Conservation (phyloP, 768 basidiomycete genomes). For the Cyclocybe cylindracea region DNA sequence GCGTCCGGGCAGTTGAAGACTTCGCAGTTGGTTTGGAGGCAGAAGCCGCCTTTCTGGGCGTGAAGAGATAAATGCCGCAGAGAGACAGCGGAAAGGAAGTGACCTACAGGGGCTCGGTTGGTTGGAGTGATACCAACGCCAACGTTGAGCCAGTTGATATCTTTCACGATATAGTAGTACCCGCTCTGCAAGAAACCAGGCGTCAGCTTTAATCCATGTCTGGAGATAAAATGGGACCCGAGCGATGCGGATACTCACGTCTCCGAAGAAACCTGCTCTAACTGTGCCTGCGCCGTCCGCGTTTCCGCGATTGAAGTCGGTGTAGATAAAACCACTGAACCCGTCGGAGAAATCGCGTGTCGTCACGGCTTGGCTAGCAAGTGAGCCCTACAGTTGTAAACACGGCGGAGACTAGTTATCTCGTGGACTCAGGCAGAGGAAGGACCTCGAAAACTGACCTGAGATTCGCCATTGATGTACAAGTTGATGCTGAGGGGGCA, state of each 20-base stretch:
- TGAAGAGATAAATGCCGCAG: neutral
- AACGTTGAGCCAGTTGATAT: conserved; percentile 25
- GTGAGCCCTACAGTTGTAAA: neutral
- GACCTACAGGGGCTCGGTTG: conserved; percentile 20
- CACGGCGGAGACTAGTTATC: too few species aligned
- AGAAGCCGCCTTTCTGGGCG: conserved; percentile 20
- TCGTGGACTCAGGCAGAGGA: too few species aligned
- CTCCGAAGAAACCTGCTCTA: conserved; percentile 24
- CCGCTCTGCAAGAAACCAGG: conserved; percentile 7
- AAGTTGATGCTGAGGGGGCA: conserved; percentile 22
- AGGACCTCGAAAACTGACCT: neutral
- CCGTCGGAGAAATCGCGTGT: conserved; percentile 13
- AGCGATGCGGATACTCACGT: neutral
- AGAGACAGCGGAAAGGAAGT: too few species aligned
- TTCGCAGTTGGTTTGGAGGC: conserved; percentile 17
- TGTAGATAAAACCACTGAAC: conserved; percentile 26
- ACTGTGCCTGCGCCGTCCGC: conserved; percentile 20
- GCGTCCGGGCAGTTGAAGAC: conserved; percentile 18
- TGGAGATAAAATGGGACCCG: neutral
- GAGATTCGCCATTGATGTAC: conserved; percentile 22
- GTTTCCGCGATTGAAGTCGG: conserved; percentile 23
- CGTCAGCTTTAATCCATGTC: neutral
- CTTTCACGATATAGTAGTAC: conserved; percentile 27
- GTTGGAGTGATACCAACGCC: conserved; percentile 19
- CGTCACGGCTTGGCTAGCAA: conserved; percentile 16